Evolutionary conservation across 352 stramenopile genomes (phyloP).

Genomic region (Pelagophyceae sp.): DNA sequence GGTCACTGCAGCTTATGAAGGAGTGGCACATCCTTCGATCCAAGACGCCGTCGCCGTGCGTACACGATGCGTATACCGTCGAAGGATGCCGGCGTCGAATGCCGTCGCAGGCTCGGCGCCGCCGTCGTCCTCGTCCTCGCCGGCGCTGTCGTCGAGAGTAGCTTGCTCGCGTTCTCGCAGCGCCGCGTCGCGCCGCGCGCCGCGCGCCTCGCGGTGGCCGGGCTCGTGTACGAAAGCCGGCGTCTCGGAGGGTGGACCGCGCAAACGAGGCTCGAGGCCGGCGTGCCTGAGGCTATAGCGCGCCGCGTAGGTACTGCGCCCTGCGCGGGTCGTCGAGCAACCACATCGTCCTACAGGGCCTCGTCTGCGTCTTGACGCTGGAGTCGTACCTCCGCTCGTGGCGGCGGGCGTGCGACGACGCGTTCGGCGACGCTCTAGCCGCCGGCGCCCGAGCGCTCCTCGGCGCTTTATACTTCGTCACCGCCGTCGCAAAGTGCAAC

Average conservation of each 20-base stretch:
- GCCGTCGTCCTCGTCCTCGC: not conserved
- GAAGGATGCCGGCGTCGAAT: no score
- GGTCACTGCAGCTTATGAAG: not conserved
- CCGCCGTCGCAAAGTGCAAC: conserved; percentile 11
- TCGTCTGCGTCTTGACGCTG: not conserved
- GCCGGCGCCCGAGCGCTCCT: not conserved
- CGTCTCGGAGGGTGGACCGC: not conserved
- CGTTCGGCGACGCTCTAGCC: not conserved
- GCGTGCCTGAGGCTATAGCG: no score
- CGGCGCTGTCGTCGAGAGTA: not conserved
- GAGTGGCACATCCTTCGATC: no score
- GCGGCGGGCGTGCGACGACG: not conserved
- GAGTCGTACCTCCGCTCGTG: not conserved
- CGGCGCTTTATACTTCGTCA: not conserved
- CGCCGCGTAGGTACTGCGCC: not conserved
- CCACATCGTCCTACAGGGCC: not conserved
- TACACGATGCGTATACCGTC: not conserved
- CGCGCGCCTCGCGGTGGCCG: not conserved
- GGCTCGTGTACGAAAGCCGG: not conserved
- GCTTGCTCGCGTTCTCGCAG: not conserved
- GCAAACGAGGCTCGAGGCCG: no score
- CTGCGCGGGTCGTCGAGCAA: not conserved
- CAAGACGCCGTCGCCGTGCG: not conserved
- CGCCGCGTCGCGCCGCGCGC: not conserved
- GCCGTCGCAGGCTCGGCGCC: no score